phyloP scores from a whole-genome alignment of 768 basidiomycete genomes.

The Epithele typhae region DNA sequence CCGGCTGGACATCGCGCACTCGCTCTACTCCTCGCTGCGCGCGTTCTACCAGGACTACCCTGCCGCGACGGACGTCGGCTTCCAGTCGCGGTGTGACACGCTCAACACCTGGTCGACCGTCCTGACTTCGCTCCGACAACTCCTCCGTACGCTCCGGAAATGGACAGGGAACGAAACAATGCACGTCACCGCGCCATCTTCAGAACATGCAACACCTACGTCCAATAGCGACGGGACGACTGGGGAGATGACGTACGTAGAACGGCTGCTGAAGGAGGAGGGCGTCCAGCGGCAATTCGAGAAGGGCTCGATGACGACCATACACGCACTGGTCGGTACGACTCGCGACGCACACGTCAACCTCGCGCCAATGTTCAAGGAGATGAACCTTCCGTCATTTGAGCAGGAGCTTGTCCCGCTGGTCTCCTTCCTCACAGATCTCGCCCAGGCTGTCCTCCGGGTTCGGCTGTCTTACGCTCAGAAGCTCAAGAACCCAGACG shows the following conservation, averaged over 20 bases:
- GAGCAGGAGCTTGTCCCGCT: constrained; percentile 85
- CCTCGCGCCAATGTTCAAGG: constrained; percentile 66
- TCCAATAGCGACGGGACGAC: constrained; percentile 33
- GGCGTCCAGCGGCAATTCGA: constrained; percentile 94
- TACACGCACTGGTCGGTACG: constrained; percentile 79
- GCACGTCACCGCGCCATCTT: constrained; percentile 79
- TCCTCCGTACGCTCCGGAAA: constrained; percentile 73
- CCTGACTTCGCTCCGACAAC: constrained; percentile 76
- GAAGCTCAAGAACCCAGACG: constrained; percentile 83
- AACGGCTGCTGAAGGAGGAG: constrained; percentile 92
- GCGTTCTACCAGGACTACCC: constrained; percentile 79
- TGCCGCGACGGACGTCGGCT: constrained; percentile 54
- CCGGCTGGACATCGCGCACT: constrained; percentile 77
- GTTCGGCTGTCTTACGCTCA: constrained; percentile 86
- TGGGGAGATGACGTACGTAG: constrained; percentile 81
- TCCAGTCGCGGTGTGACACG: constrained; percentile 83
- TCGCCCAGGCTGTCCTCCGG: constrained; percentile 87
- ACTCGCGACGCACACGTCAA: constrained; percentile 86
- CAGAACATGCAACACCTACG: constrained; percentile 43
- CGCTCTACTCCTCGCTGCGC: constrained; percentile 81
- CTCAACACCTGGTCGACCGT: constrained; percentile 92
- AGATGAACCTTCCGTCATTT: constrained; percentile 91
- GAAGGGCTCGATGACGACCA: constrained; percentile 82
- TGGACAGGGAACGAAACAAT: constrained; percentile 95
- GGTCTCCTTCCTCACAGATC: constrained; percentile 94